phyloP scores from a whole-genome alignment of 352 stramenopile genomes.

The Pythium coloratum region DNA sequence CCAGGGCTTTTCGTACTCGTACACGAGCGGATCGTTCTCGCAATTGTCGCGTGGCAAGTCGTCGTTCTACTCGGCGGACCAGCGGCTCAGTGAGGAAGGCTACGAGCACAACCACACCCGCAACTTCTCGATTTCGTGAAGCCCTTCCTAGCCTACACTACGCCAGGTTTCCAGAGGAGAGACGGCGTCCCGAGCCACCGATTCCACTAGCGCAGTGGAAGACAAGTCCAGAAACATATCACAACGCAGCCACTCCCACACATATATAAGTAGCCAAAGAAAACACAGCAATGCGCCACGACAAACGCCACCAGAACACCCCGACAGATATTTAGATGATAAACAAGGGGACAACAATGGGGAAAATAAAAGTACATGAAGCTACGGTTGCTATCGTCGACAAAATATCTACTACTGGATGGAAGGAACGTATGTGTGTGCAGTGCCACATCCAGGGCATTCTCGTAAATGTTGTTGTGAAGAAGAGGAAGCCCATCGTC shows the following conservation, averaged over 20 bases:
- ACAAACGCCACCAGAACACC: not conserved
- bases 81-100: slow-evolving; percentile 31
- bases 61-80: slow-evolving; percentile 26
- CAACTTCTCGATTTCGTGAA: slow-evolving; percentile 38
- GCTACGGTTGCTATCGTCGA: not conserved
- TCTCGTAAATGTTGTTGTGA: too few relatives aligned
- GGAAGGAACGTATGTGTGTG: too few relatives aligned
- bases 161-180: not conserved
- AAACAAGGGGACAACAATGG: slow-evolving; percentile 5
- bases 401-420: not conserved
- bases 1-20: slow-evolving; percentile 82
- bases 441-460: too few relatives aligned
- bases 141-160: too few relatives aligned
- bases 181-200: not conserved
- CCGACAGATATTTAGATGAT: slow-evolving; percentile 5
- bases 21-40: slow-evolving; percentile 28
- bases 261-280: not conserved
- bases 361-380: slow-evolving; percentile 4
- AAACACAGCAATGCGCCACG: not conserved
- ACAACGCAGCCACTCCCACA: not conserved
- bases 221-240: not conserved
- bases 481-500: not conserved
- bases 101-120: slow-evolving; percentile 34
- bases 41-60: slow-evolving; percentile 22
- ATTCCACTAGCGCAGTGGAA: slow-evolving; percentile 6